A percentile compares a stretch with the other conserved stretches of the same genome.
These are phyloP conservation scores for Mycena sp. DNA, from an alignment of 1,284 basidiomycete genomes.

Conservation along the genomic window DNA sequence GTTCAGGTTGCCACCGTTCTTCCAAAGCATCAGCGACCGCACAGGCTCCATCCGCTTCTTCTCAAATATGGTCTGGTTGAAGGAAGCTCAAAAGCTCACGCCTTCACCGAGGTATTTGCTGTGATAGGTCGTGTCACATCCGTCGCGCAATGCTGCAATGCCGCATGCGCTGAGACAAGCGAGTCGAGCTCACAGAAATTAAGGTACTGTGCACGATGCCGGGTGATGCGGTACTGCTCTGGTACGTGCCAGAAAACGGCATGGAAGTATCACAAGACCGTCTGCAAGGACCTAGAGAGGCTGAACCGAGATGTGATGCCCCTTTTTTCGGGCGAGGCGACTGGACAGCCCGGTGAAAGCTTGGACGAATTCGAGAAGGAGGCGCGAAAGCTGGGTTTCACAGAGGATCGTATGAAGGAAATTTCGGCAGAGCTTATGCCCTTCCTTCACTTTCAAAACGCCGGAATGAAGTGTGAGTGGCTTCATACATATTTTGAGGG, in stretches of 20 bases:
- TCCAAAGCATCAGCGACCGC: not conserved
- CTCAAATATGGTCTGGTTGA: not conserved
- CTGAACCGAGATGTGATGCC: not conserved
- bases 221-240: slow-evolving; percentile 18
- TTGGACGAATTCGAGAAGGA: not conserved
- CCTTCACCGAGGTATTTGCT: not conserved
- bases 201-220: slow-evolving; percentile 5
- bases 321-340: not conserved
- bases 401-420: slow-evolving; percentile 1
- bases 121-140: not conserved
- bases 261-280: slow-evolving; percentile 15
- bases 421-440: not conserved
- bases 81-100: not conserved
- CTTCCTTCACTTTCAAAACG: not conserved
- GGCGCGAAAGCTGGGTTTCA: slow-evolving; percentile 6
- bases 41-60: not conserved
- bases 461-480: not conserved
- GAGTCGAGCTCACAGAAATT: slow-evolving; percentile 8
- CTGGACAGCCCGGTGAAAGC: not conserved
- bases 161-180: slow-evolving; percentile 3
- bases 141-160: slow-evolving; percentile 14
- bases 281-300: slow-evolving; percentile 12
- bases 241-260: slow-evolving; percentile 2
- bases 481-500: too few relatives aligned
- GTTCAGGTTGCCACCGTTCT: not conserved